Evolutionary conservation across 106 monocot genomes (phyloP).

Genomic region (Dendrobium nobile): DNA sequence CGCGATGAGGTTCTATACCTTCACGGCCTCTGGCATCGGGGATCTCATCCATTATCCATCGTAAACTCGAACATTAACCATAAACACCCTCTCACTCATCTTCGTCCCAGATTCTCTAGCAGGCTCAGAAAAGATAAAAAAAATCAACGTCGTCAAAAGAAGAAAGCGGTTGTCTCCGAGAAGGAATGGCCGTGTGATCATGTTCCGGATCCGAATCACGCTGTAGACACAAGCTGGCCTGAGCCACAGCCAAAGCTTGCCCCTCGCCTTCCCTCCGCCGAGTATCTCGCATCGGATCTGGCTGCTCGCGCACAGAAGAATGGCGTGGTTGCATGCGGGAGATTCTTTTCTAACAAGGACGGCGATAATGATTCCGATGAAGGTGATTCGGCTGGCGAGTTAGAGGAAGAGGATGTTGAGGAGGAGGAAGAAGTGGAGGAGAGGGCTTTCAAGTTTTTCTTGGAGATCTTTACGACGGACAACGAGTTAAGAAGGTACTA

Average conservation of each 20-base stretch:
- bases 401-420: conserved; percentile 21
- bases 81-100: not conserved
- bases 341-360: conserved; percentile 3
- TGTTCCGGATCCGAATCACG: not conserved
- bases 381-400: conserved; percentile 17
- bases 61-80: not conserved
- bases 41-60: not conserved
- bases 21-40: conserved; percentile 16
- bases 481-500: conserved; percentile 51
- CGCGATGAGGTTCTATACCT: conserved; percentile 8
- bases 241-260: not conserved
- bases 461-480: conserved; percentile 37
- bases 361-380: not conserved
- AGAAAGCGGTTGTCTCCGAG: not conserved
- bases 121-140: conserved; percentile 6
- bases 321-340: conserved; percentile 12
- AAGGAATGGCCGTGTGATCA: conserved; percentile 33
- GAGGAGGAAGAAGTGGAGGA: conserved; percentile 25
- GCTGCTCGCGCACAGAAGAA: conserved; percentile 7
- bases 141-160: not conserved
- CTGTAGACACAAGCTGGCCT: conserved; percentile 6
- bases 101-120: not conserved
- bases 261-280: conserved; percentile 6
- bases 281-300: not conserved
- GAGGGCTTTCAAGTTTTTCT: conserved; percentile 34